A percentile compares a stretch with the other conserved stretches of the same genome.
Evolutionary conservation across 495 filamentous ascomycete genomes (phyloP).

Genomic region (Hamigera avellanea): DNA sequence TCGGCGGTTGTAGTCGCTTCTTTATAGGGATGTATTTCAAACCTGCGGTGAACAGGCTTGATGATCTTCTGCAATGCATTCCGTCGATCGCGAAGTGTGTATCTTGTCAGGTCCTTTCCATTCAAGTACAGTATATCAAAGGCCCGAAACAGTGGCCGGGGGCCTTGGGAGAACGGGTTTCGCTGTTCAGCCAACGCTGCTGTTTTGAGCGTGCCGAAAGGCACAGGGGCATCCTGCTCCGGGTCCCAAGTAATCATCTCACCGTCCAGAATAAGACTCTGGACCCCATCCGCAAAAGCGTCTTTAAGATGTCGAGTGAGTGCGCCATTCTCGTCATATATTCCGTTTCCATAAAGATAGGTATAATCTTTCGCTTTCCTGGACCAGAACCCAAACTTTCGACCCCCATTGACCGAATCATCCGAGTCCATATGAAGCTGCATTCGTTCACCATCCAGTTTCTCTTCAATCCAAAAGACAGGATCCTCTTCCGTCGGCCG

Average conservation of each 20-base stretch:
- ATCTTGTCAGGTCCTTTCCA: slow-evolving; percentile 62
- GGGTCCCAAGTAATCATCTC: slow-evolving; percentile 99
- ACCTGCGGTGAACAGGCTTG: slow-evolving; percentile 51
- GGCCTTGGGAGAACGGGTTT: slow-evolving; percentile 61
- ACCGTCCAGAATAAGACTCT: slow-evolving; percentile 84
- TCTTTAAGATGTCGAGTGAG: slow-evolving; percentile 68
- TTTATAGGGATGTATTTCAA: slow-evolving; percentile 73
- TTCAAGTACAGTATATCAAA: slow-evolving; percentile 93
- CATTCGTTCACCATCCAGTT: slow-evolving; percentile 94
- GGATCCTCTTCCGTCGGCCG: slow-evolving; percentile 54
- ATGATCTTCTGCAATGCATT: slow-evolving; percentile 61
- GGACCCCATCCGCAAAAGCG: slow-evolving; percentile 67
- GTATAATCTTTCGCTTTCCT: slow-evolving; percentile 95
- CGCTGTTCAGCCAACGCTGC: slow-evolving; percentile 73
- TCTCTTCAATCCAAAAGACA: slow-evolving; percentile 95
- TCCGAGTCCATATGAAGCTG: slow-evolving; percentile 88
- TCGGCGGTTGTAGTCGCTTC: slow-evolving; percentile 54
- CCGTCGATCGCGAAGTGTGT: slow-evolving; percentile 72
- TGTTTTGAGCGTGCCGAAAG: slow-evolving; percentile 89
- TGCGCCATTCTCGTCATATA: slow-evolving; percentile 65
- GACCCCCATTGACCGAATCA: slow-evolving; percentile 51
- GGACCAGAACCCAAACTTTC: slow-evolving; percentile 82
- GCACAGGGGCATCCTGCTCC: slow-evolving; percentile 69
- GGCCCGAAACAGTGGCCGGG: slow-evolving; percentile 70
- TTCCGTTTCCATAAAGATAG: slow-evolving; percentile 75